Evolutionary conservation across 2,329 filamentous ascomycete genomes (phyloP).

Genomic region (Rhexocercosporidium sp.): DNA sequence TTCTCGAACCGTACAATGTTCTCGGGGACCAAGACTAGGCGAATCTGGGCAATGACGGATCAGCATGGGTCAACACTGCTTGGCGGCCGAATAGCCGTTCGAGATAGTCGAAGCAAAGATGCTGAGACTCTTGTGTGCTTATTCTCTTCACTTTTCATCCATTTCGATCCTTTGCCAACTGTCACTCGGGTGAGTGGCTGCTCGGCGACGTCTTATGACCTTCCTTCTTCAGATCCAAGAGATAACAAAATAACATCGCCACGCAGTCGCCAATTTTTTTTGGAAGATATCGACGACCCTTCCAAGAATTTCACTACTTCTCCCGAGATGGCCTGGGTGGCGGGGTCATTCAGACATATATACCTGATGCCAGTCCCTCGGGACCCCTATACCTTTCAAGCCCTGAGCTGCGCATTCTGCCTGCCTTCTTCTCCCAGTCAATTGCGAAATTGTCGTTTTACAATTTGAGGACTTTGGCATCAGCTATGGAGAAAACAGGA

Average conservation of each 20-base stretch:
- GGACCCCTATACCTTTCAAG: background rate
- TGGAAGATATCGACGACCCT: background rate
- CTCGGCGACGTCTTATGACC: constrained; percentile 9
- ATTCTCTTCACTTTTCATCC: background rate
- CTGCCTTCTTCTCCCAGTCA: background rate
- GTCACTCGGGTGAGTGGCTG: too few relatives aligned
- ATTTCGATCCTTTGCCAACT: background rate
- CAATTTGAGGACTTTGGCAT: background rate
- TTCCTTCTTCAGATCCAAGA: constrained; percentile 3
- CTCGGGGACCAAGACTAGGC: background rate
- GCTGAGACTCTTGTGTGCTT: background rate
- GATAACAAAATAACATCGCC: background rate
- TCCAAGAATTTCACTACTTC: background rate
- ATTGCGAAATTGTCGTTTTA: background rate
- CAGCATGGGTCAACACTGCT: background rate
- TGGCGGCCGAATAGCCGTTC: constrained; percentile 1
- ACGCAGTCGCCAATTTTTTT: background rate
- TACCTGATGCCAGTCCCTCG: background rate
- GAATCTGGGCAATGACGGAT: background rate
- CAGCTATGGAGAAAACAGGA: background rate
- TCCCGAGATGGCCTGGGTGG: background rate
- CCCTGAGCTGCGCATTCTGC: background rate
- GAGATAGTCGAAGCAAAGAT: background rate
- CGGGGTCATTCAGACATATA: constrained; percentile 2
- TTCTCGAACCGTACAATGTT: background rate